Evolutionary conservation across 108 stramenopile species (phyloP), one percentile per base, ranked within the genome.

Genomic region (Skeletonema grethae): DNA sequence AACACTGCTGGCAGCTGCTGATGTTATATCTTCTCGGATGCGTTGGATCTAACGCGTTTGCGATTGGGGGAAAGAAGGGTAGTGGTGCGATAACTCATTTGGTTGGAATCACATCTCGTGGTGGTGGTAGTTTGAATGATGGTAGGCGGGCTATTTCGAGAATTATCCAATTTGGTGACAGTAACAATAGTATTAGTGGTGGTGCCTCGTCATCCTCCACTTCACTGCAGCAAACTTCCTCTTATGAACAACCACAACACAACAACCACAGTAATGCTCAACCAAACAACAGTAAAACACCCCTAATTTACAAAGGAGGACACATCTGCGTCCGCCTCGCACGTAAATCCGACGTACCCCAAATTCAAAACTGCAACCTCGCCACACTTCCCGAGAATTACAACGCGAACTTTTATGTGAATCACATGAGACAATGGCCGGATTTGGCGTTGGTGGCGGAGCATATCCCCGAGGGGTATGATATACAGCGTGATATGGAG

Each of bases 331-430:
- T 92, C 41, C 88, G 95, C 34, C 70, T 96, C 29, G 95, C 95
- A 2, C 87, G 73, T 9, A 69, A 80, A 28, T 64, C 84, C 4
- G 96, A 96, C 67, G 84, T 96, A 11, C 79, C 86, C 7, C 60
- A 73, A 13, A 91, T 96, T 31, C 91, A 89, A 60, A 63, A 82
- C 5, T 93, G 92, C 75, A 96, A 96, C 75, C 76, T 93, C 12
- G 93, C 92, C 2, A 89, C 92, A 16, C 60, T 96, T 59, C 96
- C 96, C 22, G 96, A 96, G 67, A 96, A 96, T 67, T 96, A 96
- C 84, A 88, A 91, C 58, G 46, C 84, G 29, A 74, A 90, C 39
- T 96, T 96, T 61, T 95, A 95, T 55, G 66, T 63, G 24, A 80
- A 88, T 55, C 96, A 96, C 66, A 72, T 96, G 62, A 77, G 88